Base-by-base conservation (phyloP, 148 eudicot species). In the Chenopodium formosanum region DNA sequence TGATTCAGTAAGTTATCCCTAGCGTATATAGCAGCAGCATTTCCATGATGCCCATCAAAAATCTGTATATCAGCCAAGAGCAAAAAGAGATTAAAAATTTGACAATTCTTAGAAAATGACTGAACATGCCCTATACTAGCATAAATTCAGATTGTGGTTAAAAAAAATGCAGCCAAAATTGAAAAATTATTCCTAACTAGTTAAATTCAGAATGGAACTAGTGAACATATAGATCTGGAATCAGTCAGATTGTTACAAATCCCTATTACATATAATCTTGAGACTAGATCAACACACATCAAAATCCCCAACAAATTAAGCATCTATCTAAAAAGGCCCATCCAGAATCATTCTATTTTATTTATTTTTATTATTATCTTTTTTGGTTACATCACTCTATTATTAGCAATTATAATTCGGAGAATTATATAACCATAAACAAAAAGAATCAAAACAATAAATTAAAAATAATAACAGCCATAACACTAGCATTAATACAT, bases 1-100 rank as follows among this genome's bases (percentile, higher is more conserved):
- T 92, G 89, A 80, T 86, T 88, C 37, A 92, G 80, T 70, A 94
- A 87, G 83, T 88, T 82, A 79, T 94, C 98, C 86, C 85, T 88
- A 29, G 98, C 87, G 86, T 83, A 94, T 48, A 91, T 79, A 62
- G 98, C 98, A 34, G 98, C 98, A 75, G 96, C 92, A 87, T 82
- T 88, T 75, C 98, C 98, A 83, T 92, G 92, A 75, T 94, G 98
- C 32, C 98, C 98, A 85, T 94, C 98, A 86, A 94, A 94, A 20
- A 94, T 70, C 98, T 94, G 86, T 29, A 84, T 56, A 44, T 62
- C 73, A 74, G 50, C 52, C 67, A 80, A 40, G 32, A 34, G 32
- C 60, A 46, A 66, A n/a, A 70, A 40, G 66, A 62, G 23, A 8
- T 50, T 25, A 69, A 11, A 37, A 81, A 16, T 14, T 16, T 56